Evolutionary conservation across 2,329 filamentous ascomycete species (phyloP).

Genomic region (Didymella glomerata): DNA sequence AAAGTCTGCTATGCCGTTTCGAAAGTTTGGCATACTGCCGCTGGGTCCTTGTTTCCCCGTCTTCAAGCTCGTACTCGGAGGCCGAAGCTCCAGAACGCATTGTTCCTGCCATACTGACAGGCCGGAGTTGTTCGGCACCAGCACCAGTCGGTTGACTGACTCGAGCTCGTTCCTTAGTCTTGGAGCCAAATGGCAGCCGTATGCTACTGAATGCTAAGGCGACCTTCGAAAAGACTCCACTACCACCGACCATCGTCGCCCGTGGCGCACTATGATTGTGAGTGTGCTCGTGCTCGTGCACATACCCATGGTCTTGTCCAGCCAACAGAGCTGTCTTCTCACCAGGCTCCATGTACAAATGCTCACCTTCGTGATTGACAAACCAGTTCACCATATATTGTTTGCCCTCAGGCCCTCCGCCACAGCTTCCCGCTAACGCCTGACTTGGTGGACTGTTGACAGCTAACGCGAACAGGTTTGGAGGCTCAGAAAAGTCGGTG

Average conservation of each 20-base stretch:
- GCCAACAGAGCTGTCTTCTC: constrained; percentile 39
- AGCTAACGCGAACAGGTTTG: constrained; percentile 76
- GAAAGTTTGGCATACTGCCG: constrained; percentile 47
- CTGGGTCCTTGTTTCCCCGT: constrained; percentile 43
- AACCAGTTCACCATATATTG: constrained; percentile 59
- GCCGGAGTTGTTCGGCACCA: constrained; percentile 26
- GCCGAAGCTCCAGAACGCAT: constrained; percentile 11
- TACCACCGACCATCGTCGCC: neutral
- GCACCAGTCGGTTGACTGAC: constrained; percentile 17
- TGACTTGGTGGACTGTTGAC: constrained; percentile 68
- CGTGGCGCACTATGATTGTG: constrained; percentile 7
- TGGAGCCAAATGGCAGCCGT: neutral
- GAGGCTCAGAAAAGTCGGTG: constrained; percentile 80
- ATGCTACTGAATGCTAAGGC: constrained; percentile 14
- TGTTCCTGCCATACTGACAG: constrained; percentile 32
- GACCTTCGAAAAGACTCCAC: constrained; percentile 11
- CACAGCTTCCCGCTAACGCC: constrained; percentile 64
- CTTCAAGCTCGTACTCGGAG: constrained; percentile 46
- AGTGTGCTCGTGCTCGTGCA: constrained; percentile 4
- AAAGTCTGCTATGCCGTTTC: constrained; percentile 51
- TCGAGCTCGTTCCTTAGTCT: constrained; percentile 1
- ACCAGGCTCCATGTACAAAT: constrained; percentile 62
- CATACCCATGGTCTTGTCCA: constrained; percentile 19
- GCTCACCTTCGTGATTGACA: constrained; percentile 58
- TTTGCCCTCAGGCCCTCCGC: constrained; percentile 61